Percentiles rank a stretch among this genome's conserved stretches.
phyloP scores from a whole-genome alignment of 176 grass and related monocot genomes.

The Triticum monococcum region DNA sequence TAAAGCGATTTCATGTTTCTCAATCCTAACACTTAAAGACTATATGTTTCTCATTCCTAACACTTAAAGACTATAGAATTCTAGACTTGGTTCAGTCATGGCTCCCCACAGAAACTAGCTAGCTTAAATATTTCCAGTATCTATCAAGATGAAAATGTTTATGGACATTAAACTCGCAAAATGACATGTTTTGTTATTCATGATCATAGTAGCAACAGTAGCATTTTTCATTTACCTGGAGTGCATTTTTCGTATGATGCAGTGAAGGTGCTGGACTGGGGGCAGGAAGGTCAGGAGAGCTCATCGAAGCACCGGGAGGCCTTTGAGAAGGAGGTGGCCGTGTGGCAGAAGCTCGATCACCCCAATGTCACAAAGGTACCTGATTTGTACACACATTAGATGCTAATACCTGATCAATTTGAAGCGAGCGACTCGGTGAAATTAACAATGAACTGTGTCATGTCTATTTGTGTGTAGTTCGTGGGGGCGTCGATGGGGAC shows the following conservation, averaged over 20 bases:
- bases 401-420: background rate
- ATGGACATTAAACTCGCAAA: background rate
- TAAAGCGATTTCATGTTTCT: background rate
- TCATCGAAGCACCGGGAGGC: conserved; percentile 58
- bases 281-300: conserved; percentile 47
- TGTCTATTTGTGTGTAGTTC: conserved; percentile 39
- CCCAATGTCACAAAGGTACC: conserved; percentile 82
- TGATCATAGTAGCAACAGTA: background rate
- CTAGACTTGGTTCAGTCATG: background rate
- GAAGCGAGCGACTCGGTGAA: background rate
- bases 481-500: conserved; percentile 80
- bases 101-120: background rate
- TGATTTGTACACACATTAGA: background rate
- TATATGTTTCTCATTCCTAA: background rate
- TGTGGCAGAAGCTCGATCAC: conserved; percentile 83
- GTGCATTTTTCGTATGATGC: conserved; percentile 24
- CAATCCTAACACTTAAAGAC: background rate
- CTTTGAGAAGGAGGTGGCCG: conserved; percentile 76
- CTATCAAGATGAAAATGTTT: background rate
- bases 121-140: no score
- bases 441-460: background rate
- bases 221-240: background rate
- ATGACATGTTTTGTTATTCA: background rate
- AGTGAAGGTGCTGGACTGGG: conserved; percentile 93
- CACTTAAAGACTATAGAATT: background rate